These are phyloP conservation scores for Podila minutissima DNA, from an alignment of 192 early-diverging fungal species.

Conservation along the genomic window DNA sequence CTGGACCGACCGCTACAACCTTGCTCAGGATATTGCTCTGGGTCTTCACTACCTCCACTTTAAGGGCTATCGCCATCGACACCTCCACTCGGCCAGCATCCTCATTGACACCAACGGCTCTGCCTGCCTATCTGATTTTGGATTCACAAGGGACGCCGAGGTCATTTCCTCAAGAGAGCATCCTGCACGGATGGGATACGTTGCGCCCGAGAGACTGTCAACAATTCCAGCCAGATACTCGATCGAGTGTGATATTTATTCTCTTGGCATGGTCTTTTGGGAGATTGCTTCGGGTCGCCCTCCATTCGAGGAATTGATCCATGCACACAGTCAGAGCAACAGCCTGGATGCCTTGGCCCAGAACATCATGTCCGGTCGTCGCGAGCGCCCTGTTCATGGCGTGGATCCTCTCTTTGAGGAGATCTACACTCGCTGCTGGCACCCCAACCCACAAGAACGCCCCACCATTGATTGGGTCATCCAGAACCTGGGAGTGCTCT, in stretches of 20 bases:
- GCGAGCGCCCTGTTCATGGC: slow-evolving; percentile 25
- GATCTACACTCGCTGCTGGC: slow-evolving; percentile 36
- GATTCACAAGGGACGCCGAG: slow-evolving; percentile 33
- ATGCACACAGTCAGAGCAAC: slow-evolving; percentile 13
- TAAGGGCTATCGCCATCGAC: slow-evolving; percentile 51
- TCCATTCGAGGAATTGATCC: slow-evolving; percentile 35
- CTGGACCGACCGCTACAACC: slow-evolving; percentile 51
- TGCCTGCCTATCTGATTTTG: slow-evolving; percentile 44
- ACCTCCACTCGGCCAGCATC: slow-evolving; percentile 44
- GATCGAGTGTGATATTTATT: slow-evolving; percentile 46
- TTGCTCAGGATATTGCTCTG: slow-evolving; percentile 44
- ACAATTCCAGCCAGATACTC: slow-evolving; percentile 41
- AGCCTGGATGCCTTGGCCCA: slow-evolving; percentile 33
- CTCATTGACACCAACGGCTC: slow-evolving; percentile 47
- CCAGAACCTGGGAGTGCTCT: slow-evolving; percentile 24
- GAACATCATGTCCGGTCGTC: slow-evolving; percentile 35
- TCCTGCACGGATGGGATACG: slow-evolving; percentile 41
- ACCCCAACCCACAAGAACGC: slow-evolving; percentile 36
- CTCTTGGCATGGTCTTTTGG: slow-evolving; percentile 50
- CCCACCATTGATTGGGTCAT: slow-evolving; percentile 36
- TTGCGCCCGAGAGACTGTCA: slow-evolving; percentile 42
- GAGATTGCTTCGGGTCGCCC: slow-evolving; percentile 41
- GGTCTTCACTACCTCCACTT: slow-evolving; percentile 44
- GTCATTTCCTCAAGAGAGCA: slow-evolving; percentile 46
- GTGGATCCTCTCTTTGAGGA: slow-evolving; percentile 36